A percentile compares a stretch with the other conserved stretches of the same genome.
Evolutionary conservation across 208 protist species (phyloP).

Genomic region (Trypanosoma theileri): DNA sequence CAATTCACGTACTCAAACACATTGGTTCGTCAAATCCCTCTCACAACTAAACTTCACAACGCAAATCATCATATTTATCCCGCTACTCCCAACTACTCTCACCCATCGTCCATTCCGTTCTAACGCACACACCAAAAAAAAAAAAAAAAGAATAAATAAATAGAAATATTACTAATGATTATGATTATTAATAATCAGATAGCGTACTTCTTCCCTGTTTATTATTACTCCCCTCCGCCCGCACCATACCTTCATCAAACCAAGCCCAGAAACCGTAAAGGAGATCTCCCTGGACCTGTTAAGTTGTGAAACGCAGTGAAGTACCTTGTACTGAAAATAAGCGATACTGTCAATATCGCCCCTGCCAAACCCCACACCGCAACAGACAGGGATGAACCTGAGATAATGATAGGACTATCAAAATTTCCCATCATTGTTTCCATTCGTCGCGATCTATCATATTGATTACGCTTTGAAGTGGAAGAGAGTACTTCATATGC

Average conservation of each 20-base stretch:
- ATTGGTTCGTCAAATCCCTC: background rate
- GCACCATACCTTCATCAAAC: background rate
- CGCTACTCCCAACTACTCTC: too few relatives aligned
- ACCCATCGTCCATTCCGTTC: too few relatives aligned
- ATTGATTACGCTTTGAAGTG: slow-evolving; percentile 50
- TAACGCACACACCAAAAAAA: background rate
- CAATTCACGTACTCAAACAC: too few relatives aligned
- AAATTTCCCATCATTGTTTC: slow-evolving; percentile 19
- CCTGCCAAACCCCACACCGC: slow-evolving; percentile 28
- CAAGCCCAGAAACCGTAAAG: slow-evolving; percentile 20
- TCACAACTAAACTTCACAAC: background rate
- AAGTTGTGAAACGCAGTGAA: slow-evolving; percentile 43
- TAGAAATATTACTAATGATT: background rate
- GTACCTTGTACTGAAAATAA: slow-evolving; percentile 46
- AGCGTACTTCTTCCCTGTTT: too few relatives aligned
- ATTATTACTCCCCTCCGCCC: background rate
- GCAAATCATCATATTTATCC: too few relatives aligned
- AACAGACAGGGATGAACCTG: slow-evolving; percentile 28
- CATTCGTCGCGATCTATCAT: slow-evolving; percentile 44
- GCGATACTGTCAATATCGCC: slow-evolving; percentile 14
- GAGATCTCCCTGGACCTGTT: slow-evolving; percentile 25
- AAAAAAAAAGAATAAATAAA: background rate
- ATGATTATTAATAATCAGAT: too few relatives aligned
- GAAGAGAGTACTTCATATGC: slow-evolving; percentile 80
- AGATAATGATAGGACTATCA: too few relatives aligned